These are phyloP conservation scores for Camellia oleifera DNA, from an alignment of 179 eudicot genomes.

Conservation along the genomic window DNA sequence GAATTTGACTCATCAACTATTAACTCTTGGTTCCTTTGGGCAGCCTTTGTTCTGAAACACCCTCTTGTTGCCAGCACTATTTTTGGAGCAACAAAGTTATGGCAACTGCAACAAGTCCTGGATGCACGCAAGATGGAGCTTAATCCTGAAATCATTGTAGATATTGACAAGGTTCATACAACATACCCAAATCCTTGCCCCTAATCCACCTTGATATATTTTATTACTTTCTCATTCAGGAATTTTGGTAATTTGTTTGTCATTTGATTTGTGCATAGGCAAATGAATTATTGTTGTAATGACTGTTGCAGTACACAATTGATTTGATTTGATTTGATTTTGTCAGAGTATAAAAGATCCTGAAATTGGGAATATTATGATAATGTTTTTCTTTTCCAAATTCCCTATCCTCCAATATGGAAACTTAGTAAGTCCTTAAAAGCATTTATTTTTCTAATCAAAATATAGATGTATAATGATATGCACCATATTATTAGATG, in stretches of 20 bases:
- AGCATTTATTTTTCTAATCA: no score
- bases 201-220: constrained; percentile 13
- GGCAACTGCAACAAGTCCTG: constrained; percentile 78
- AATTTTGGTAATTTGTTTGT: not conserved
- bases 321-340: not conserved
- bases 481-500: no score
- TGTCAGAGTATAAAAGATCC: not conserved
- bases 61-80: constrained; percentile 80
- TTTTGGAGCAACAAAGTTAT: constrained; percentile 84
- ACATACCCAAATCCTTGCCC: constrained; percentile 82
- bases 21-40: constrained; percentile 16
- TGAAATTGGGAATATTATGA: not conserved
- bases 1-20: not conserved
- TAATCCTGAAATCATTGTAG: constrained; percentile 50
- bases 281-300: not conserved
- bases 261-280: not conserved
- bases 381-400: no score
- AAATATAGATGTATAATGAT: no score
- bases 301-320: not conserved
- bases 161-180: constrained; percentile 64
- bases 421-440: no score
- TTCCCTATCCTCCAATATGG: no score
- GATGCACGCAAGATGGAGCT: constrained; percentile 59
- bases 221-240: not conserved
- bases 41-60: constrained; percentile 82